These are phyloP conservation scores for Lactifluus echinatus DNA, from an alignment of 768 basidiomycete species.

Conservation along the genomic window DNA sequence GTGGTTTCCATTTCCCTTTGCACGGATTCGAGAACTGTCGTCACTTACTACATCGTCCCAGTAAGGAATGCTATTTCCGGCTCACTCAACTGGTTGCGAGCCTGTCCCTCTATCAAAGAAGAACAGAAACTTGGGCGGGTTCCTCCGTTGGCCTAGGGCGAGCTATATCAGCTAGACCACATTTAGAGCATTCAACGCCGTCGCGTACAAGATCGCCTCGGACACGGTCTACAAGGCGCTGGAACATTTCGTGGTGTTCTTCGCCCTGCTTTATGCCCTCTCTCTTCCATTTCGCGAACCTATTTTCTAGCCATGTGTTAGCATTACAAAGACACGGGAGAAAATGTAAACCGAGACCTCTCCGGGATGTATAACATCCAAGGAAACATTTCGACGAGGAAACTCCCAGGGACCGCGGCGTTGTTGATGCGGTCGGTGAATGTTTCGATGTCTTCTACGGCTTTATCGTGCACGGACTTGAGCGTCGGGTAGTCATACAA, in stretches of 20 bases:
- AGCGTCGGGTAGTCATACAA: constrained; percentile 21
- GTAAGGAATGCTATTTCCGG: constrained; percentile 1
- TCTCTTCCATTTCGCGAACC: constrained; percentile 8
- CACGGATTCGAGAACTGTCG: not conserved
- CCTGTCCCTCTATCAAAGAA: not conserved
- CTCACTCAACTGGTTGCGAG: not conserved
- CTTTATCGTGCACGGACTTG: not conserved
- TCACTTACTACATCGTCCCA: constrained; percentile 1
- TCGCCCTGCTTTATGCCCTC: not conserved
- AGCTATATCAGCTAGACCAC: not conserved
- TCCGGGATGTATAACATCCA: constrained; percentile 10
- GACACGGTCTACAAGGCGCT: constrained; percentile 2
- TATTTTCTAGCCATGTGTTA: not conserved
- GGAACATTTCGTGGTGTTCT: not conserved
- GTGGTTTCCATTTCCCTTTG: not conserved
- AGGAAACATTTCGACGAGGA: constrained; percentile 2
- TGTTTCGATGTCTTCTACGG: not conserved
- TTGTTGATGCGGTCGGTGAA: not conserved
- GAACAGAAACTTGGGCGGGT: constrained; percentile 2
- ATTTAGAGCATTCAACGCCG: not conserved
- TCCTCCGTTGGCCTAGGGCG: not conserved
- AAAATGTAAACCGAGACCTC: not conserved
- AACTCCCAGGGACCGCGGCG: not conserved
- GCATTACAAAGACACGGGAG: not conserved
- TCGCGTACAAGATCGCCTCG: not conserved